Evolutionary conservation across 2,329 filamentous ascomycete genomes (phyloP), one percentile per base, ranked within the genome.

Genomic region (Dothistroma septosporum): DNA sequence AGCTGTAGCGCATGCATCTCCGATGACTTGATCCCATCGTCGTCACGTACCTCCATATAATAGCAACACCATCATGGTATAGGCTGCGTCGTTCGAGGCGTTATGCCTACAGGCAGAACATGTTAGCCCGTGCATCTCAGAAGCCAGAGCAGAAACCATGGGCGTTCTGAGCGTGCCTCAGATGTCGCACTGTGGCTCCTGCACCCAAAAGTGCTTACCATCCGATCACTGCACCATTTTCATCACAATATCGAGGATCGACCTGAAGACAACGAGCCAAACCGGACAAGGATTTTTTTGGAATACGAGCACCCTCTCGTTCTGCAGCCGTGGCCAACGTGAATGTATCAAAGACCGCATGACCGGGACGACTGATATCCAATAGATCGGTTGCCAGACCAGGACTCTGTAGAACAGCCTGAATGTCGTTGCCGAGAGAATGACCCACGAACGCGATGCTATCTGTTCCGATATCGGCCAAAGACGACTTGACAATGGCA

Each of bases 261-360:
- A 87, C 80, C 16, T 84, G 83, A 60, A 86, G 84, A 74, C 87
- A 87, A 69, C 95, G 81, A 33, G 78, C 76, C 52, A 86, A 82
- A 0, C 88, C 92, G 71, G 96, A 92, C 35, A 91, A 74, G 1
- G 19, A 59, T 2, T 33, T 41, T 10, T 52, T 49, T 11, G 49
- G 57, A 16, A 69, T 21, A n/a, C 10, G 8, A 14, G 57, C 62
- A 21, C 59, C 59, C 14, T 55, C 14, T 19, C 12, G 21, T 28
- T 22, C 10, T 28, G 63, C 64, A 19, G 55, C 47, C 12, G 54
- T 19, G 7, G 58, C 61, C 11, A 69, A 54, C 14, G 35, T 14
- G 12, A 47, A 22, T 3, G 83, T 77, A 61, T 92, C 88, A 22
- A 86, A 66, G 22, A 90, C 77, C 53, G 81, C 82, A 0, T 74